These are phyloP conservation scores for Ophiognomonia clavigignenti-juglandacearum DNA, from an alignment of 2,329 filamentous ascomycete genomes.

Conservation along the genomic window DNA sequence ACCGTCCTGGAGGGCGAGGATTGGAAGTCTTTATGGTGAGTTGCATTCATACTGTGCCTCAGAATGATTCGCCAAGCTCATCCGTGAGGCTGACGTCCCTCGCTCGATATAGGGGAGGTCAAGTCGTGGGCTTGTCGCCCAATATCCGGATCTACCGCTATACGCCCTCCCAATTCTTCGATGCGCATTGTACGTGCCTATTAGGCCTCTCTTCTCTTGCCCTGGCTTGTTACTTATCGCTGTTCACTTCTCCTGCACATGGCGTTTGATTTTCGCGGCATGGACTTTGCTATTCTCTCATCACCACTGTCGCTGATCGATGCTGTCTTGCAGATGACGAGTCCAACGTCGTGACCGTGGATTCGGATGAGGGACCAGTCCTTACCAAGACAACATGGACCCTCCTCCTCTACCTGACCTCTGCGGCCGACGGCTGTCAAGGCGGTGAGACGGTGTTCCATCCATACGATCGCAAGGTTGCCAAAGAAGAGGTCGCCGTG, in stretches of 20 bases:
- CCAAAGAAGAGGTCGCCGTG: conserved; percentile 64
- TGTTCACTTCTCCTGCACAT: neutral
- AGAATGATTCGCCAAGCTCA: neutral
- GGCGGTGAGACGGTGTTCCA: conserved; percentile 94
- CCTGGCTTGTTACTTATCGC: neutral
- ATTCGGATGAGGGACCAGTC: conserved; percentile 33
- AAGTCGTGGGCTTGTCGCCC: conserved; percentile 77
- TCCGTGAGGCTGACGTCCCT: conserved; percentile 4
- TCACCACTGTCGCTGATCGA: neutral
- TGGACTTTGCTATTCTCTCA: neutral
- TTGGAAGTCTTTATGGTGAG: conserved; percentile 41
- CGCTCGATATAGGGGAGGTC: conserved; percentile 64
- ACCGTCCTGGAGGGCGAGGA: conserved; percentile 46
- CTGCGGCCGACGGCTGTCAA: conserved; percentile 64
- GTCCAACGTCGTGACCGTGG: conserved; percentile 65
- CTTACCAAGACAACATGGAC: conserved; percentile 83
- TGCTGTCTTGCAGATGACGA: conserved; percentile 67
- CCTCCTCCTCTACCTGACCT: conserved; percentile 80
- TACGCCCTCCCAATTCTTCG: conserved; percentile 81
- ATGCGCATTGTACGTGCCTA: conserved; percentile 72
- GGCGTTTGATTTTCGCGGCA: neutral
- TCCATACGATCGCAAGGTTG: conserved; percentile 55
- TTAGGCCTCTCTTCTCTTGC: neutral
- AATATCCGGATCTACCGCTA: conserved; percentile 92
- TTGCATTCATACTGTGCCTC: conserved; percentile 8